phyloP scores from a whole-genome alignment of 495 filamentous ascomycete genomes.

The Apiosordaria backusii region DNA sequence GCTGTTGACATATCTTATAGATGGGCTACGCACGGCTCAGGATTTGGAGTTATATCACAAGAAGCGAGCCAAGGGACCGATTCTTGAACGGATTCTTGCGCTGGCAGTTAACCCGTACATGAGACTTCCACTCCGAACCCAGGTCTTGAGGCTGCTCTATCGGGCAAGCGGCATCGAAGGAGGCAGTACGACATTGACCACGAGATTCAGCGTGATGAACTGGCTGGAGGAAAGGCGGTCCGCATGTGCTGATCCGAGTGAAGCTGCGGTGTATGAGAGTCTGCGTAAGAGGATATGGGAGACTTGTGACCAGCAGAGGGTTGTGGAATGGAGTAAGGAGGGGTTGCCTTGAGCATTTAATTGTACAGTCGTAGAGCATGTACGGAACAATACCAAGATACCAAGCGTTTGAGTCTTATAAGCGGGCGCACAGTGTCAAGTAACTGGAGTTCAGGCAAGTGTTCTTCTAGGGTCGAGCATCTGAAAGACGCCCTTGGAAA shows the following conservation, averaged over 20 bases:
- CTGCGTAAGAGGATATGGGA: conserved; percentile 63
- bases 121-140: conserved; percentile 55
- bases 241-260: conserved; percentile 33
- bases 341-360: conserved; percentile 25
- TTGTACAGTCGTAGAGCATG: not conserved
- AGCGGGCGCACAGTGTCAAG: not conserved
- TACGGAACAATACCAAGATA: not conserved
- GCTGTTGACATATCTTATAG: conserved; percentile 72
- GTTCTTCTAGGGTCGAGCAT: not conserved
- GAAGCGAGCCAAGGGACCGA: conserved; percentile 46
- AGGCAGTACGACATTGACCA: conserved; percentile 82
- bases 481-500: no score
- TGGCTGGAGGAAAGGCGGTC: conserved; percentile 67
- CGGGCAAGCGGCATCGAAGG: conserved; percentile 67
- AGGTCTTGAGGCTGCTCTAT: conserved; percentile 70
- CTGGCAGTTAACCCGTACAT: conserved; percentile 66
- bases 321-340: conserved; percentile 64
- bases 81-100: conserved; percentile 74
- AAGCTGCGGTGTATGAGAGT: conserved; percentile 52
- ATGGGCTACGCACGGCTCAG: conserved; percentile 49
- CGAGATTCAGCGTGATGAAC: conserved; percentile 72
- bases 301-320: conserved; percentile 64
- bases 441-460: no score
- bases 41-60: conserved; percentile 84
- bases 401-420: not conserved